phyloP scores from a whole-genome alignment of 2,329 filamentous ascomycete species.

The Phoma herbarum region DNA sequence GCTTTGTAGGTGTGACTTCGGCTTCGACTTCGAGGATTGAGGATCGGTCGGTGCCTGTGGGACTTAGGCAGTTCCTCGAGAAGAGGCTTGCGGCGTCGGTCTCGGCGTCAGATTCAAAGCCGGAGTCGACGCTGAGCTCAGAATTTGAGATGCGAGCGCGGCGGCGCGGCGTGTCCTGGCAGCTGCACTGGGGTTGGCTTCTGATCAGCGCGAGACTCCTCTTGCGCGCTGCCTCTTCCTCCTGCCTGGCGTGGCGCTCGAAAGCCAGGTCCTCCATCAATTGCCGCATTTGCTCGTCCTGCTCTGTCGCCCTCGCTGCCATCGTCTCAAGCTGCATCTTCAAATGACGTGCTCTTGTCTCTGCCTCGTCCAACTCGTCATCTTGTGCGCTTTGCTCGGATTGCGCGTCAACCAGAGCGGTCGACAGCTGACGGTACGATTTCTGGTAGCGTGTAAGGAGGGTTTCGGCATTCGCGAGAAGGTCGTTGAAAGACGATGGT shows the following conservation, averaged over 20 bases:
- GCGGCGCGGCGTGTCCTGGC: conserved; percentile 32
- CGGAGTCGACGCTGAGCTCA: conserved; percentile 60
- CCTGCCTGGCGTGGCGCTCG: conserved; percentile 45
- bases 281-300: conserved; percentile 62
- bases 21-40: conserved; percentile 49
- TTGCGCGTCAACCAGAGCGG: conserved; percentile 58
- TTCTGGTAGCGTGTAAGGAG: conserved; percentile 64
- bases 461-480: conserved; percentile 65
- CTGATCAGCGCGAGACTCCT: conserved; percentile 42
- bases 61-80: conserved; percentile 51
- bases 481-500: conserved; percentile 64
- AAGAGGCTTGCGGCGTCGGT: conserved; percentile 56
- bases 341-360: conserved; percentile 64
- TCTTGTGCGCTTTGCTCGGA: conserved; percentile 65
- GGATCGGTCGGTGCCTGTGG: conserved; percentile 45
- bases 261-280: conserved; percentile 47
- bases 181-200: conserved; percentile 30
- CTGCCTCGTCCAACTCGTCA: conserved; percentile 69
- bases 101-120: conserved; percentile 67
- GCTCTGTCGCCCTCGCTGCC: conserved; percentile 63
- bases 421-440: conserved; percentile 60
- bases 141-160: conserved; percentile 49
- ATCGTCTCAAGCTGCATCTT: conserved; percentile 70
- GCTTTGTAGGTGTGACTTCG: conserved; percentile 41
- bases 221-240: conserved; percentile 49